These are phyloP conservation scores for Rhizophora mangle DNA, from an alignment of 345 rosid genomes.

Conservation along the genomic window DNA sequence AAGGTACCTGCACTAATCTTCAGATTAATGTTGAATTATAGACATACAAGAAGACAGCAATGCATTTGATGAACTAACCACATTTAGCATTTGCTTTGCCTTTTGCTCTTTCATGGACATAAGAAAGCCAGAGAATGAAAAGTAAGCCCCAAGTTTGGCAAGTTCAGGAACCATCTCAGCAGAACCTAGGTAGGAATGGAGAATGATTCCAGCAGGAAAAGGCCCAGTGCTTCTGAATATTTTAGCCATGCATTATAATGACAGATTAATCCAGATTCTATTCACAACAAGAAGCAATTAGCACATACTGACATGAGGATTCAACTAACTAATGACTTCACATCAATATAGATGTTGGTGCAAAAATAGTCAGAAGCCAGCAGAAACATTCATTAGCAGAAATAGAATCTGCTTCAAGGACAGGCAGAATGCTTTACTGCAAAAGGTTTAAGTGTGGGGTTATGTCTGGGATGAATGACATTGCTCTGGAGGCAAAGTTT, in stretches of 20 bases:
- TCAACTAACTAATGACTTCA: too few species aligned
- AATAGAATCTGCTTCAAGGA: too few species aligned
- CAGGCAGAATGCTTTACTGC: not conserved
- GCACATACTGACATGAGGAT: too few species aligned
- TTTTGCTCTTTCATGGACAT: conserved; percentile 73
- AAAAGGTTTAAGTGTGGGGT: not conserved
- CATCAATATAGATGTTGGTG: too few species aligned
- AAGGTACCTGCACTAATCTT: conserved; percentile 53
- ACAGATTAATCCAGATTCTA: conserved; percentile 3
- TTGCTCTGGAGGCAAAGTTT: not conserved
- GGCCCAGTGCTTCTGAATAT: conserved; percentile 64
- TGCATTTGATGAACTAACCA: conserved; percentile 38
- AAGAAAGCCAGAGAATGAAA: conserved; percentile 87
- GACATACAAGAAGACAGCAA: conserved; percentile 4
- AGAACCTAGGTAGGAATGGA: conserved; percentile 83
- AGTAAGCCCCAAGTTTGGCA: conserved; percentile 82
- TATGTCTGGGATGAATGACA: not conserved
- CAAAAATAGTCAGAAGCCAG: too few species aligned
- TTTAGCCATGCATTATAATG: not conserved
- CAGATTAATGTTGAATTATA: conserved; percentile 11
- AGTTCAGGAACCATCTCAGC: conserved; percentile 97
- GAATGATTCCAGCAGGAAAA: conserved; percentile 79
- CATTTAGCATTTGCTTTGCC: conserved; percentile 71
- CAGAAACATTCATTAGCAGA: too few species aligned
- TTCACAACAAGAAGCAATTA: not conserved